Evolutionary conservation across 1,284 basidiomycete species (phyloP), one percentile per base, ranked within the genome.

Genomic region (Melampsora americana): DNA sequence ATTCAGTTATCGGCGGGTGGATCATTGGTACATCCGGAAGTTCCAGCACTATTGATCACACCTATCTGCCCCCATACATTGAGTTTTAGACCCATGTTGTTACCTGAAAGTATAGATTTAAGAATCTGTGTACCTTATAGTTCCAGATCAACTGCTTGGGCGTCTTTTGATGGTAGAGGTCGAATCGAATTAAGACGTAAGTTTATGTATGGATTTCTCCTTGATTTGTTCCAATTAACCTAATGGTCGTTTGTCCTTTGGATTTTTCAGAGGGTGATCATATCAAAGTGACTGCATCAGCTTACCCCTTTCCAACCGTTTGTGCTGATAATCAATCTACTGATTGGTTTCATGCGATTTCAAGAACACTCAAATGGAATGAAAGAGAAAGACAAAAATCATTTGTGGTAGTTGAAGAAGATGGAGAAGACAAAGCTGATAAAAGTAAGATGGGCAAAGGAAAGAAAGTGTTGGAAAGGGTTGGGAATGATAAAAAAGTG

Each of bases 51-150:
- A 77, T 86, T 99, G 77, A 95, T 99, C 80, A 95, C 94, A 0
- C 96, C 96, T 1, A 97, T 99, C 78, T 99, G 96, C 82, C 96
- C 96, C 0, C 96, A 99, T 83, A 99, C 96, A 0, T 87, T 99
- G 9, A 97, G 94, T 3, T 99, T 99, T 88, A 89, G 96, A 61
- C 96, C 96, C 0, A 98, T 99, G 95, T 86, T 99, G 3, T 86
- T 99, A 23, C 96, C 96, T 0, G 96, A 99, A 83, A 95, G 91
- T 81, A 98, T 99, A 93, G 96, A 99, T 82, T 86, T 99, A 68
- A 90, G 96, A 18, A 93, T 99, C 56, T 97, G 95, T 79, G 96
- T 99, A 20, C 96, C 96, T 0, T 99, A 94, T 86, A 97, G 98
- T 83, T 98, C 95, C 30, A 86, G 96, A 56, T 95, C 92, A 81